Evolutionary conservation across 352 stramenopile species (phyloP).

Genomic region (Phytophthora cajani): DNA sequence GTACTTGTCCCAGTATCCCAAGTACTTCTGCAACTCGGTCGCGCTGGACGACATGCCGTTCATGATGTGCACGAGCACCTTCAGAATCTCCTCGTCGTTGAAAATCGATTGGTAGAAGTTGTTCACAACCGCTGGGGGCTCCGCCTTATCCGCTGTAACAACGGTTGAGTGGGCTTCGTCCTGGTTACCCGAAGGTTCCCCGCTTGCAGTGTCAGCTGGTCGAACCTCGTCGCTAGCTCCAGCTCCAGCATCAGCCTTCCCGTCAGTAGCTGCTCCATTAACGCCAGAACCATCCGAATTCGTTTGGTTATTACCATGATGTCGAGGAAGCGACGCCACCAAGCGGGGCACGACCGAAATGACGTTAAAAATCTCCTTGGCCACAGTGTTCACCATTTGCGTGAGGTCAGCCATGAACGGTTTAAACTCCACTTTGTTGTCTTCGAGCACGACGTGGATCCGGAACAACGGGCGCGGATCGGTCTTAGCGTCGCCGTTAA

Average conservation of each 20-base stretch:
- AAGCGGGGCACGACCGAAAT: slow-evolving; percentile 93
- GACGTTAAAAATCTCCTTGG: slow-evolving; percentile 96
- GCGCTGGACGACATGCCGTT: slow-evolving; percentile 95
- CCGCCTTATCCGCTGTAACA: slow-evolving; percentile 21
- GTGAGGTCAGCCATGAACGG: slow-evolving; percentile 95
- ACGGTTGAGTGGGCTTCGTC: slow-evolving; percentile 17
- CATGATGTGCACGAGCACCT: slow-evolving; percentile 96
- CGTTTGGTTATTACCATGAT: slow-evolving; percentile 31
- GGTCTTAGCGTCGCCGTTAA: slow-evolving; percentile 94
- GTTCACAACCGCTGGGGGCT: slow-evolving; percentile 33
- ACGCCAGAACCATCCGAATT: slow-evolving; percentile 15
- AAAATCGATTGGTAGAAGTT: slow-evolving; percentile 95
- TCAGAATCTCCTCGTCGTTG: slow-evolving; percentile 96
- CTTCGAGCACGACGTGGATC: slow-evolving; percentile 94
- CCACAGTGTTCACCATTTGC: slow-evolving; percentile 94
- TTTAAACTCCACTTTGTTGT: slow-evolving; percentile 93
- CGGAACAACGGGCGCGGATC: slow-evolving; percentile 92
- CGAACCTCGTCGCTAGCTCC: slow-evolving; percentile 32
- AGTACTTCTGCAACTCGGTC: slow-evolving; percentile 95
- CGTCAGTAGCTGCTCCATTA: slow-evolving; percentile 13
- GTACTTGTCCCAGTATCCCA: slow-evolving; percentile 96
- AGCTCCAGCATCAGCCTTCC: slow-evolving; percentile 19
- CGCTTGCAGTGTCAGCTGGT: slow-evolving; percentile 23
- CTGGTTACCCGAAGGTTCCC: slow-evolving; percentile 26
- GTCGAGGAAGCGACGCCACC: slow-evolving; percentile 50